These are phyloP conservation scores for Hamamelis virginiana DNA, from an alignment of 164 flowering plant species.

Conservation along the genomic window DNA sequence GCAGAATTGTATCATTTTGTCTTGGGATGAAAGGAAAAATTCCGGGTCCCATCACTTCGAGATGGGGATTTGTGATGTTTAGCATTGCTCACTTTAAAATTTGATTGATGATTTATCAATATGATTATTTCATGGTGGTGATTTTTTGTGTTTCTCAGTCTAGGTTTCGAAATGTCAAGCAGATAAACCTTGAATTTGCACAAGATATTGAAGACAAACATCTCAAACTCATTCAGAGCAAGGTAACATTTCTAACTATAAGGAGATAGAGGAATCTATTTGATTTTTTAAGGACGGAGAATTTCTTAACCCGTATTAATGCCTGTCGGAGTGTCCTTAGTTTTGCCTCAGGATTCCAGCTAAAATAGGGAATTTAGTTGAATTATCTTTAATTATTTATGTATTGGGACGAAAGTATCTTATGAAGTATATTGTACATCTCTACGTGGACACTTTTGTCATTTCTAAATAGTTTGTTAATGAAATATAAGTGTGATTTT, in stretches of 20 bases:
- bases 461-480: not conserved
- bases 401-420: not conserved
- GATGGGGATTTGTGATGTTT: no score
- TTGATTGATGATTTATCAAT: no score
- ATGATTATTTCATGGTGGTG: not conserved
- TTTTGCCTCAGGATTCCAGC: not conserved
- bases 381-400: not conserved
- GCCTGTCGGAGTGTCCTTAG: no score
- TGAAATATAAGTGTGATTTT: constrained; percentile 5
- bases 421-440: not conserved
- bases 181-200: constrained; percentile 80
- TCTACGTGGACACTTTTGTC: not conserved
- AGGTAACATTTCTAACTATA: constrained; percentile 39
- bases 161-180: constrained; percentile 59
- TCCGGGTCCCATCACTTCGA: no score
- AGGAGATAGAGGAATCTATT: not conserved
- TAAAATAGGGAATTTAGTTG: no score
- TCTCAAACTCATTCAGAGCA: constrained; percentile 44
- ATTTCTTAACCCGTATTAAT: not conserved
- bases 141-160: constrained; percentile 36
- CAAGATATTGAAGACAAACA: constrained; percentile 81
- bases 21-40: no score
- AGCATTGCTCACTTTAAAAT: no score
- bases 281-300: no score
- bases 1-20: not conserved